phyloP scores from a whole-genome alignment of 139 green algal species.

The Coccomyxa sp. region DNA sequence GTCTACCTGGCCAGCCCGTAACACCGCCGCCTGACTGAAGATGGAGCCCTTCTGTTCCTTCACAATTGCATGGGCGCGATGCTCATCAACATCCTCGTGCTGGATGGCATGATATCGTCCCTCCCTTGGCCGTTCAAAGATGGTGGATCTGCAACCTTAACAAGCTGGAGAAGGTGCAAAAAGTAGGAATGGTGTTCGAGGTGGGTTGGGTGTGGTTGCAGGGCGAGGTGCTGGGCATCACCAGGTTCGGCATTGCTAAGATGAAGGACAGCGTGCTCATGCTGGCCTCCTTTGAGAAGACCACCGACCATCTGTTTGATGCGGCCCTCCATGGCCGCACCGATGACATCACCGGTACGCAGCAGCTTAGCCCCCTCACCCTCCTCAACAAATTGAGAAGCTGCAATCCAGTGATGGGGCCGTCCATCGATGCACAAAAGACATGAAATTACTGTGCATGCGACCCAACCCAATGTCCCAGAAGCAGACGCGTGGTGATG shows the following conservation, averaged over 20 bases:
- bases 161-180: too few species aligned
- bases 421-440: too few species aligned
- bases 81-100: not conserved
- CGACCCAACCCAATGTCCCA: not conserved
- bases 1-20: not conserved
- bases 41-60: too few species aligned
- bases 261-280: constrained; percentile 99
- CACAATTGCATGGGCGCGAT: not conserved
- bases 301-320: constrained; percentile 97
- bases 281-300: constrained; percentile 98
- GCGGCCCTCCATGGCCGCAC: constrained; percentile 78
- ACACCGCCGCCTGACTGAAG: not conserved
- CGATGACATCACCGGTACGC: constrained; percentile 41
- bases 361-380: not conserved
- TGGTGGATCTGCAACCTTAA: too few species aligned
- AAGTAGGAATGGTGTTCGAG: not conserved
- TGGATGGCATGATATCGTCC: too few species aligned
- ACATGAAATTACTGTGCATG: too few species aligned
- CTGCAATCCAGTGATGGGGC: too few species aligned
- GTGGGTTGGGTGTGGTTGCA: constrained; percentile 16
- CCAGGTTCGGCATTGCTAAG: constrained; percentile 96
- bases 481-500: not conserved
- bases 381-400: not conserved
- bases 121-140: too few species aligned
- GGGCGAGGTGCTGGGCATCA: constrained; percentile 98